A percentile compares a stretch with the other conserved stretches of the same genome.
Evolutionary conservation across 805 yeast species (phyloP).

Genomic region (Barnettozyma wickerhamii): DNA sequence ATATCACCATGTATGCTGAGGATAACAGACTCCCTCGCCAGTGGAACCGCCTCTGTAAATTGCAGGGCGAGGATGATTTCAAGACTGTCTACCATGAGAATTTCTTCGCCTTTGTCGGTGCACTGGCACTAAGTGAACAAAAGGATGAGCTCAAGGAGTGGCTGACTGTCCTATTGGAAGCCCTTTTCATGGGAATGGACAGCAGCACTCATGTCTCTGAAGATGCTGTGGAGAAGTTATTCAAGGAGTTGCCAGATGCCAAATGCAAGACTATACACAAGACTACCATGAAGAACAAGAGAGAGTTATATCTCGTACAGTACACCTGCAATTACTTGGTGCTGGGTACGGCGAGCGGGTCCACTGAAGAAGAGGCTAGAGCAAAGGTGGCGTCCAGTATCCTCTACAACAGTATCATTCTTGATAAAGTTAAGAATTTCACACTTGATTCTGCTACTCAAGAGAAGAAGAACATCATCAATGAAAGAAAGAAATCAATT

Average conservation of each 20-base stretch:
- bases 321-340: not conserved
- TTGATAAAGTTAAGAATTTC: conserved; percentile 3
- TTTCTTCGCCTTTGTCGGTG: conserved; percentile 13
- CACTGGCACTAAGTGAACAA: not conserved
- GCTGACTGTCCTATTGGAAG: conserved; percentile 9
- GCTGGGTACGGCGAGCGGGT: conserved; percentile 4
- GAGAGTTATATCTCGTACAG: conserved; percentile 1
- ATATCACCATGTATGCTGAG: conserved; percentile 1
- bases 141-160: conserved; percentile 4
- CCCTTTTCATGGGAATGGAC: conserved; percentile 4
- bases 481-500: not conserved
- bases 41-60: conserved; percentile 6
- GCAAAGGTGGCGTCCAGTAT: conserved; percentile 3
- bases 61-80: conserved; percentile 1
- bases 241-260: not conserved
- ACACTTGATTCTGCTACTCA: not conserved
- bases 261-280: not conserved
- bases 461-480: conserved; percentile 1
- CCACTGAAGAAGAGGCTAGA: conserved; percentile 2
- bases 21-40: conserved; percentile 1
- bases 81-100: conserved; percentile 3
- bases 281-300: not conserved
- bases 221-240: conserved; percentile 4
- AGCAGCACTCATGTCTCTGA: not conserved
- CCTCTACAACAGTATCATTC: conserved; percentile 1